Evolutionary conservation across 495 filamentous ascomycete genomes (phyloP).

Genomic region (Aspergillus saccharolyticus): DNA sequence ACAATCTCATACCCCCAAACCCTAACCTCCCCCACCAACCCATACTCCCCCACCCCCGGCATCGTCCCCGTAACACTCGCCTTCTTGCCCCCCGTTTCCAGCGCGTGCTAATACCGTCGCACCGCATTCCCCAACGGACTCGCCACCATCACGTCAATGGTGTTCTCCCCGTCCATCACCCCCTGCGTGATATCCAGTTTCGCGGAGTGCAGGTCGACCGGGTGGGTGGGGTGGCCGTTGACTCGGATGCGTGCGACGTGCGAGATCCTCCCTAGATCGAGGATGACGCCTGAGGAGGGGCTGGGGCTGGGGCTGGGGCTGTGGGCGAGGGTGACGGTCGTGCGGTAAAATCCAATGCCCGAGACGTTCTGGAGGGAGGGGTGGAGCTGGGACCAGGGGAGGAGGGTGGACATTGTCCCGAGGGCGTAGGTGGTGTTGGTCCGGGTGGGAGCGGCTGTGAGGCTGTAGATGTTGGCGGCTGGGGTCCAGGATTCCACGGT

Average conservation of each 20-base stretch:
- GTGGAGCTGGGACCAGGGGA: neutral
- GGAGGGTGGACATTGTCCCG: neutral
- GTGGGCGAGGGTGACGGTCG: neutral
- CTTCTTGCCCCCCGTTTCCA: neutral
- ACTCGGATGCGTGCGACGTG: neutral
- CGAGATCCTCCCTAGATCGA: neutral
- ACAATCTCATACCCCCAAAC: neutral
- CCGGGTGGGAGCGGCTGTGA: neutral
- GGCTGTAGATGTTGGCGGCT: neutral
- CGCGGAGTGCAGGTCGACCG: neutral
- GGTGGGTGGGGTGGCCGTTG: neutral
- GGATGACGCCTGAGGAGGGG: neutral
- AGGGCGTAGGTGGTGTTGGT: neutral
- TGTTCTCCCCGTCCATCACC: neutral
- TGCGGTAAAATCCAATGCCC: neutral
- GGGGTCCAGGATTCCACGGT: neutral
- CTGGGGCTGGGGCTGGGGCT: neutral
- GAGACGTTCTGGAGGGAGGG: neutral
- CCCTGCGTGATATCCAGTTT: neutral
- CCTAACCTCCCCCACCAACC: neutral
- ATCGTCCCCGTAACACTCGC: neutral
- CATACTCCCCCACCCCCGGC: neutral
- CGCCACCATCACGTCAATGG: neutral
- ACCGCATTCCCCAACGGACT: conserved; percentile 5
- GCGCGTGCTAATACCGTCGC: neutral